Base-by-base conservation (phyloP, 169 alveolate genomes). In the Cryptosporidium sp. region DNA sequence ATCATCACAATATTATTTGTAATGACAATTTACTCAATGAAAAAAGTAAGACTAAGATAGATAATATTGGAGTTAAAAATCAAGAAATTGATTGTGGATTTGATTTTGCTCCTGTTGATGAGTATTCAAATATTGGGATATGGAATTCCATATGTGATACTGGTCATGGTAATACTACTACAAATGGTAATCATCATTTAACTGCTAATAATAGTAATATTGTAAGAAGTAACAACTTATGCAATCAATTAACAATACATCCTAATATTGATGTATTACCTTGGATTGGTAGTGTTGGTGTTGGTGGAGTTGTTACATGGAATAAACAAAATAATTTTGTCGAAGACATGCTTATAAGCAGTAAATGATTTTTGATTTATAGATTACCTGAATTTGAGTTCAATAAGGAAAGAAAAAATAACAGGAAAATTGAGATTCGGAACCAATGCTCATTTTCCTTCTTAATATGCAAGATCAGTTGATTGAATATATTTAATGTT, bases 61-160 rank as follows among this genome's bases (percentile, higher is more conserved):
- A 75, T 42, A 39, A 42, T 31, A 45, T 61, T 21, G 48, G 89
- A 29, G 45, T 16, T 29, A 80, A 80, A 48, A 80, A n/a, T 62
- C 89, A 80, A n/a, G 89, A 65, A 62, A 62, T 80, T n/a, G 89
- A 80, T 39, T 80, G 80, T 45, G 89, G 75, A 2, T 65, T 80
- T 23, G 75, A 65, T 44, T 80, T 62, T 67, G 68, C 23, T 61
- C 51, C 89, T 33, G 51, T 62, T 18, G 89, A 80, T 80, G 89
- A 80, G 18, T 80, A 62, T 45, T 65, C 89, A 35, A 80, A 60
- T 45, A 80, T 62, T 23, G 65, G 65, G 3, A 65, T 80, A 9
- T 80, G 89, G 89, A 42, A n/a, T 44, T n/a, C 89, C 37, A 48
- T 80, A 31, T 80, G 75, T 39, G 70, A 56, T 75, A 65, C 29